phyloP scores from a whole-genome alignment of 306 rosid species.

The Casuarina cunninghamiana region DNA sequence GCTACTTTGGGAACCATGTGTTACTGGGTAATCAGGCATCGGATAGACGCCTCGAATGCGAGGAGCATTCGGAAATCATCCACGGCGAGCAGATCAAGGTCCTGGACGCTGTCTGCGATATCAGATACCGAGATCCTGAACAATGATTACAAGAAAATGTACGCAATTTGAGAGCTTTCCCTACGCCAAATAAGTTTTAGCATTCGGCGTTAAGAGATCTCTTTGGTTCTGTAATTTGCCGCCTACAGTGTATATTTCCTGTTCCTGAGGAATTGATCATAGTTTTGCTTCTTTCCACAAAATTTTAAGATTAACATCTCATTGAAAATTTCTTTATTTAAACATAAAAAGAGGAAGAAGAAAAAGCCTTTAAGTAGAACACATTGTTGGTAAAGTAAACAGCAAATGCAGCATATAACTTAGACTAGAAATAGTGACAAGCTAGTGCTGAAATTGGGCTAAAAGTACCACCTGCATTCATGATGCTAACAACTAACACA shows the following conservation, averaged over 20 bases:
- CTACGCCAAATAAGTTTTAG: background rate
- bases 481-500: background rate
- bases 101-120: slow-evolving; percentile 55
- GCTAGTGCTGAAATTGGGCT: background rate
- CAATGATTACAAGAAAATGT: slow-evolving; percentile 82
- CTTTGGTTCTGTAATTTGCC: background rate
- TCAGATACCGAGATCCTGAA: slow-evolving; percentile 83
- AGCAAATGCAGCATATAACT: background rate
- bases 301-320: background rate
- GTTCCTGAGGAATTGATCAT: background rate
- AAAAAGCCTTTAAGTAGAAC: too few species aligned
- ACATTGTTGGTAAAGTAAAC: background rate
- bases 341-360: background rate
- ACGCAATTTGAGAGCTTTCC: slow-evolving; percentile 63
- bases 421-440: background rate
- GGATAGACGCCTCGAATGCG: slow-evolving; percentile 74
- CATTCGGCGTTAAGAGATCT: background rate
- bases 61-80: slow-evolving; percentile 66
- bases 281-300: background rate
- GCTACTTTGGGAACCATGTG: slow-evolving; percentile 89
- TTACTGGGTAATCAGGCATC: slow-evolving; percentile 84
- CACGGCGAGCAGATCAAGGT: slow-evolving; percentile 63
- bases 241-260: background rate
- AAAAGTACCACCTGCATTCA: background rate
- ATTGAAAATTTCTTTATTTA: too few species aligned